These are phyloP conservation scores for Kockiozyma suomiensis DNA, from an alignment of 805 yeast species.

Conservation along the genomic window DNA sequence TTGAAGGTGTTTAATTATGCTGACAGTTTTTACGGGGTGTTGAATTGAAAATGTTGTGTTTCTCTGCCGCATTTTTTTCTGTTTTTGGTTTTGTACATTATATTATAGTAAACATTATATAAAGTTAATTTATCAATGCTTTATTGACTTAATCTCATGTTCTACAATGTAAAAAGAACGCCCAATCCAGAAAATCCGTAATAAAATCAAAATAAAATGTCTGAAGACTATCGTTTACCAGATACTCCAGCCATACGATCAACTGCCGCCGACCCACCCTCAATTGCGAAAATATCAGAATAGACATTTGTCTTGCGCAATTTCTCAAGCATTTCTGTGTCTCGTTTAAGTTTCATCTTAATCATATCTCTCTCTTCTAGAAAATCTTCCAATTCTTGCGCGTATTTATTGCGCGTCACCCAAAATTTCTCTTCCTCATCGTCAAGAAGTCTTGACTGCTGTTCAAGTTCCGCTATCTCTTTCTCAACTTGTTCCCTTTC, in stretches of 20 bases:
- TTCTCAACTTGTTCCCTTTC: constrained; percentile 51
- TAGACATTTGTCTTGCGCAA: constrained; percentile 79
- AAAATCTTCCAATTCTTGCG: constrained; percentile 55
- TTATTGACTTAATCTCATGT: not conserved
- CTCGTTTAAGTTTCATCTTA: constrained; percentile 62
- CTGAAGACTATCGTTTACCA: not conserved
- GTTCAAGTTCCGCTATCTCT: constrained; percentile 52
- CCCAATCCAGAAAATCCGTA: not conserved
- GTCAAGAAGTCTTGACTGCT: constrained; percentile 40
- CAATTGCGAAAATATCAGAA: constrained; percentile 75
- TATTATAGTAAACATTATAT: not conserved
- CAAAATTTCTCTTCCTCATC: constrained; percentile 53
- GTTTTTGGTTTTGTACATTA: constrained; percentile 3
- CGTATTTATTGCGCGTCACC: constrained; percentile 56
- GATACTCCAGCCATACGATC: constrained; percentile 30
- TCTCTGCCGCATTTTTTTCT: not conserved
- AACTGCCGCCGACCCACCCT: constrained; percentile 32
- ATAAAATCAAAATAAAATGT: not conserved
- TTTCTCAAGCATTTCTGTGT: constrained; percentile 66
- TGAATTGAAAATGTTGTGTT: not conserved
- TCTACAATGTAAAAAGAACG: not conserved
- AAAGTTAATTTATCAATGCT: not conserved
- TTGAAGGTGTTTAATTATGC: constrained; percentile 43
- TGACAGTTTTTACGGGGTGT: not conserved
- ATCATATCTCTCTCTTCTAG: constrained; percentile 62